Base-by-base conservation (phyloP, 2,329 filamentous ascomycete species). In the Fusarium nematophilum region DNA sequence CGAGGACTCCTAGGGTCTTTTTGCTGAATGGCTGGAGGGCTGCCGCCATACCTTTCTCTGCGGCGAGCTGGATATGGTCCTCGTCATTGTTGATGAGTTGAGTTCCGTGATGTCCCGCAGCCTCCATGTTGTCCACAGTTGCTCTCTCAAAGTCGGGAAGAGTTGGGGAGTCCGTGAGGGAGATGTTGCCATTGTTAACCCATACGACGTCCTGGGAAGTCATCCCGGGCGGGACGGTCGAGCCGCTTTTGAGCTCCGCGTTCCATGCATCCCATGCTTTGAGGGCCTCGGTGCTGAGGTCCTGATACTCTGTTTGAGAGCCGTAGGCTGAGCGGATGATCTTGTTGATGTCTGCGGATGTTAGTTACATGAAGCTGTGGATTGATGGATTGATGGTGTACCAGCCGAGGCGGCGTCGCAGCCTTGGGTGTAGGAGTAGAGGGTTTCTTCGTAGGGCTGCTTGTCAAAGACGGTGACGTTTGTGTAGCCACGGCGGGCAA, bases 381-480 rank as follows among this genome's bases (percentile, higher is more conserved):
- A 31, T 10, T 2, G 26, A 15, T 36, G 13, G 6, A 8, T 3
- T 1, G 15, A 18, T 5, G 29, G 40, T 47, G 47, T 49, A 76
- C 73, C 75, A 37, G 78, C 77, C 5, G 77, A 79, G 0, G 79
- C 79, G 5, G 72, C 74, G 63, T 81, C 78, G 42, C 75, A 75
- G 17, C 80, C 80, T 1, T 68, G 54, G 1, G 70, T 58, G 47
- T 78, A 78, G 6, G 76, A 75, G 45, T 83, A 83, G 0, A 65
- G 65, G 1, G 71, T 70, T 27, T 75, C 49, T 10, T 78, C 72
- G 27, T 81, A 64, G 72, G 14, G 76, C 60, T 83, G 78, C 57
- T 75, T 75, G 63, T 85, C 82, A 27, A 84, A 73, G 9, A 84
- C 74, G 8, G 75, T 82, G 21, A 84, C 72, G 54, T 79, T 73